Conservation (phyloP, 2,329 filamentous ascomycete genomes). For the Emmonsiellopsis sp. region DNA sequence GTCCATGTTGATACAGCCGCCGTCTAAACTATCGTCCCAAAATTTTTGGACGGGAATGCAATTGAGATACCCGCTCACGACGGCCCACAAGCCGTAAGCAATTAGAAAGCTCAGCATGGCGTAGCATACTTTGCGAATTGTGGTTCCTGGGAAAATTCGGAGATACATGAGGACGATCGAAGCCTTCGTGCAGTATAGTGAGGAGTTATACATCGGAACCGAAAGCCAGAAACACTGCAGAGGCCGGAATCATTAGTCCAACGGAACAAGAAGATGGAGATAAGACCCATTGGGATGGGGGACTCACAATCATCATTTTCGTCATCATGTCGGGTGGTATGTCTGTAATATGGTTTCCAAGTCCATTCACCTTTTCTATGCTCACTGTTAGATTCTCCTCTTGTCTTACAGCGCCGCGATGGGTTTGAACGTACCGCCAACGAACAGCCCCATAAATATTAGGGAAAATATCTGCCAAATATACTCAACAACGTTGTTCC, state of each 20-base stretch:
- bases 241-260: neutral
- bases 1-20: slow-evolving; percentile 30
- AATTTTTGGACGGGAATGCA: slow-evolving; percentile 23
- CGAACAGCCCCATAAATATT: slow-evolving; percentile 22
- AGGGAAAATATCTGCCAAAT: slow-evolving; percentile 19
- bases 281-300: neutral
- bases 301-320: slow-evolving; percentile 5
- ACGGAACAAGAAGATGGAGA: neutral
- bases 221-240: slow-evolving; percentile 24
- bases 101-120: slow-evolving; percentile 26
- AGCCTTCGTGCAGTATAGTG: slow-evolving; percentile 25
- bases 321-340: neutral
- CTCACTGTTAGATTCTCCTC: neutral
- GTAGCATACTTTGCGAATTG: slow-evolving; percentile 25
- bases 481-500: neutral
- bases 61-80: slow-evolving; percentile 24
- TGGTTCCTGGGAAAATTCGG: slow-evolving; percentile 23
- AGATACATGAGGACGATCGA: slow-evolving; percentile 29
- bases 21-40: slow-evolving; percentile 18
- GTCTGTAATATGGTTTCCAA: neutral
- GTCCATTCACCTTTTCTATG: neutral
- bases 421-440: slow-evolving; percentile 18
- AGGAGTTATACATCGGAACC: slow-evolving; percentile 26
- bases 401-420: neutral
- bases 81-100: slow-evolving; percentile 22